A percentile compares a stretch with the other conserved stretches of the same genome.
Evolutionary conservation across 495 filamentous ascomycete genomes (phyloP).

Genomic region (Podospora pseudocomata): DNA sequence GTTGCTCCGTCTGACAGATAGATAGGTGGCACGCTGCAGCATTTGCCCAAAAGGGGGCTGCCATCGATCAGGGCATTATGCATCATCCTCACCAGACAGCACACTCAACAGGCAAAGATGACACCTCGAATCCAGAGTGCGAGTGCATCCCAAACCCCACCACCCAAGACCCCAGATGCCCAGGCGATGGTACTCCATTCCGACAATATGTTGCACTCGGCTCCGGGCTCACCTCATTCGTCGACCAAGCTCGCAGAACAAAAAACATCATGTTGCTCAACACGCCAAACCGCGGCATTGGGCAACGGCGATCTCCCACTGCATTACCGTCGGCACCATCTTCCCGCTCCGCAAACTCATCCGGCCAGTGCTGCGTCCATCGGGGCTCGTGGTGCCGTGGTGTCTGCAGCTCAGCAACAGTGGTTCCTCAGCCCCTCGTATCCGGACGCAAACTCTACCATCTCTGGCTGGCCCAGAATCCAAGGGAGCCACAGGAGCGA

Average conservation of each 20-base stretch:
- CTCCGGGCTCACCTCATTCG: constrained; percentile 7
- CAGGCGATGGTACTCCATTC: constrained; percentile 8
- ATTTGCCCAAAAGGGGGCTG: not conserved
- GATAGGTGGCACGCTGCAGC: not conserved
- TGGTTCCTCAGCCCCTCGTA: not conserved
- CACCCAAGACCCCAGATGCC: not conserved
- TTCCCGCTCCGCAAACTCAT: constrained; percentile 10
- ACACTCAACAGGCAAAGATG: not conserved
- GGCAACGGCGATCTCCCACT: constrained; percentile 18
- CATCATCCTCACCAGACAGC: constrained; percentile 1
- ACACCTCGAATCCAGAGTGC: not conserved
- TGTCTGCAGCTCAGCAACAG: not conserved
- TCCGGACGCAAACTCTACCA: not conserved
- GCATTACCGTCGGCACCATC: constrained; percentile 13
- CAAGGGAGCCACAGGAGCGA: too few relatives aligned
- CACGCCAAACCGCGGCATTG: constrained; percentile 19
- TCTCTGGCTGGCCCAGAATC: not conserved
- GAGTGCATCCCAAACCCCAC: not conserved
- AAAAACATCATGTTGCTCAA: constrained; percentile 9
- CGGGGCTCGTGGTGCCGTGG: not conserved
- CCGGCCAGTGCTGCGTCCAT: not conserved
- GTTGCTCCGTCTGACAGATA: constrained; percentile 9
- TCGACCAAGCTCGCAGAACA: constrained; percentile 5
- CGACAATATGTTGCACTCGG: constrained; percentile 10
- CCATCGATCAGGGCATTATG: not conserved